Evolutionary conservation across 1,284 basidiomycete genomes (phyloP).

Genomic region (Ceratobasidium theobromae): DNA sequence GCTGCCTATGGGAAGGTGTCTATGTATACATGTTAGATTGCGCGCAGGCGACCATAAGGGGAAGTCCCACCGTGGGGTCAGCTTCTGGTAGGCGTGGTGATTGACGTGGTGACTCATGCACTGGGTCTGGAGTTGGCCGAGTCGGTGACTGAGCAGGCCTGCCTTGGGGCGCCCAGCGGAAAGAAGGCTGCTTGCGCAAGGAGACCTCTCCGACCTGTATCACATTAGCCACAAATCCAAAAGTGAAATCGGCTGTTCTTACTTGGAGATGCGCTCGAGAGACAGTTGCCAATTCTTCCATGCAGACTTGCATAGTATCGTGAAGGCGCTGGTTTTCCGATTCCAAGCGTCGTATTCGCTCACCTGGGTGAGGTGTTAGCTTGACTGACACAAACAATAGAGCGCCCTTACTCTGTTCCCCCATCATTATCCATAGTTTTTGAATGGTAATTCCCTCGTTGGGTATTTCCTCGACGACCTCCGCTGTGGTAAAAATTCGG

Average conservation of each 20-base stretch:
- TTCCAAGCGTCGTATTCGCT: constrained; percentile 68
- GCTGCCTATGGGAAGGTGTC: constrained; percentile 14
- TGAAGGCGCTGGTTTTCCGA: constrained; percentile 72
- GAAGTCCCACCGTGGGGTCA: constrained; percentile 48
- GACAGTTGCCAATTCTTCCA: constrained; percentile 59
- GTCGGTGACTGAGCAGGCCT: constrained; percentile 75
- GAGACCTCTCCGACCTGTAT: constrained; percentile 49
- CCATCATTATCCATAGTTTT: constrained; percentile 65
- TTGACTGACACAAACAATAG: constrained; percentile 10
- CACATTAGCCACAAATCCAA: constrained; percentile 20
- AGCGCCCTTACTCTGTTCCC: constrained; percentile 66
- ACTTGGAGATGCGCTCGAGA: constrained; percentile 24
- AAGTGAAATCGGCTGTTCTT: neutral
- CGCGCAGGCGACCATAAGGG: neutral
- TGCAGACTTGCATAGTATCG: constrained; percentile 57
- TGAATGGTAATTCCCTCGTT: constrained; percentile 63
- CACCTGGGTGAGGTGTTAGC: constrained; percentile 49
- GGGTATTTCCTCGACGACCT: constrained; percentile 56
- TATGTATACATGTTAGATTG: neutral
- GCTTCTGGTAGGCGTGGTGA: constrained; percentile 76
- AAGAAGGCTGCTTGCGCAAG: constrained; percentile 68
- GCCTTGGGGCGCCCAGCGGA: constrained; percentile 77
- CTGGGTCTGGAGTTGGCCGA: constrained; percentile 54
- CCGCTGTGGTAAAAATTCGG: constrained; percentile 51
- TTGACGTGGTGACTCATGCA: constrained; percentile 66